phyloP scores from a whole-genome alignment of 345 rosid species.

The Lepidium africanum region DNA sequence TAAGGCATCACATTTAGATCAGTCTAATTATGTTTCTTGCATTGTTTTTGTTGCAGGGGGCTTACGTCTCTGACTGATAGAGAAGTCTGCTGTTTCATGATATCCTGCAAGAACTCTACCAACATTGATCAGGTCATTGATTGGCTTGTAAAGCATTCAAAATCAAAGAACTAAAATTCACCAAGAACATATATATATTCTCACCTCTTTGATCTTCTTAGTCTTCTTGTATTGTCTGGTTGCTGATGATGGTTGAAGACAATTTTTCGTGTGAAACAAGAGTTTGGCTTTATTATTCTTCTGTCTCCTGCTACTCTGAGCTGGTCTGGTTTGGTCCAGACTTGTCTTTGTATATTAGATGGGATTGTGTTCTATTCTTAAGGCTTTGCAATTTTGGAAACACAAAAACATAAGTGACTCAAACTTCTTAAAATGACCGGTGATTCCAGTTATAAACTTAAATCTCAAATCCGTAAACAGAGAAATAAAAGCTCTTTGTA shows the following conservation, averaged over 20 bases:
- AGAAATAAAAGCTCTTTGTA: not conserved
- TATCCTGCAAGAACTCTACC: conserved; percentile 70
- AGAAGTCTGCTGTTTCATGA: conserved; percentile 67
- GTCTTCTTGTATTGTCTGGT: conserved; percentile 3
- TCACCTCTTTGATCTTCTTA: conserved; percentile 7
- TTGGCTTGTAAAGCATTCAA: conserved; percentile 72
- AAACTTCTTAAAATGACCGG: not conserved
- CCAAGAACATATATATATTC: conserved; percentile 2
- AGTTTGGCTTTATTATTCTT: not conserved
- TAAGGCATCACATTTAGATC: not conserved
- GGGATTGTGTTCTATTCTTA: not conserved
- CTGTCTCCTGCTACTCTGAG: not conserved
- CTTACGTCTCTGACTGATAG: conserved; percentile 45
- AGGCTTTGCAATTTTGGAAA: conserved; percentile 1
- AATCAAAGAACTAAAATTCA: conserved; percentile 44
- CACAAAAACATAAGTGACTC: not conserved
- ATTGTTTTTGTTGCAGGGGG: conserved; percentile 39
- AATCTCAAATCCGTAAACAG: not conserved
- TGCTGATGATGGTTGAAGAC: conserved; percentile 1
- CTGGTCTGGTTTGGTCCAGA: not conserved
- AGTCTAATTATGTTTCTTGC: not conserved
- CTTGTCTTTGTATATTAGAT: conserved; percentile 10
- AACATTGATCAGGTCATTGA: conserved; percentile 63
- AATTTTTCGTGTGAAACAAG: conserved; percentile 4
- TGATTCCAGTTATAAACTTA: not conserved